Percentiles rank a stretch among this genome's conserved stretches.
These are phyloP conservation scores for Limonomyces culmigenus DNA, from an alignment of 1,284 basidiomycete genomes.

Conservation along the genomic window DNA sequence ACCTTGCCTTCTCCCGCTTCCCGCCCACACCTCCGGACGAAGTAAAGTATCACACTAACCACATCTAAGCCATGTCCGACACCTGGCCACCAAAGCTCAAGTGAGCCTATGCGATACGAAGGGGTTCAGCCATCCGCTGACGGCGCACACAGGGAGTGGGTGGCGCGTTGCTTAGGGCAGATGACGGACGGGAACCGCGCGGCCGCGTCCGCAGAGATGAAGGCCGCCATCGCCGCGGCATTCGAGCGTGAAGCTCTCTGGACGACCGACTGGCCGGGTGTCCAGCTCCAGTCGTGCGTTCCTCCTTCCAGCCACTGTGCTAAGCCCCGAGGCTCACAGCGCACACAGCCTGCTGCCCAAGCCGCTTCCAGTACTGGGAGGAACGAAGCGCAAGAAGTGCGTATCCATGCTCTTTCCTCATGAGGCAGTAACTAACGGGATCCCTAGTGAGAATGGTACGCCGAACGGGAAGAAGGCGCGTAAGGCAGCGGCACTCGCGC, in stretches of 20 bases:
- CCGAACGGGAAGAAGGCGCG: conserved; percentile 52
- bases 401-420: conserved; percentile 6
- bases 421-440: neutral
- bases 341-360: conserved; percentile 45
- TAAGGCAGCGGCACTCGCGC: conserved; percentile 22
- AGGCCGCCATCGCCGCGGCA: conserved; percentile 76
- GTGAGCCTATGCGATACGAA: conserved; percentile 9
- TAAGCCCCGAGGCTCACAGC: too few species aligned
- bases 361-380: conserved; percentile 26
- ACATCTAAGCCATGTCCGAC: too few species aligned
- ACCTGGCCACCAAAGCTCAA: conserved; percentile 22
- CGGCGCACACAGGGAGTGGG: conserved; percentile 50
- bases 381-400: conserved; percentile 57
- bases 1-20: too few species aligned
- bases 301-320: conserved; percentile 1
- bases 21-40: too few species aligned
- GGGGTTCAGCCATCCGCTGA: neutral
- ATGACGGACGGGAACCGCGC: conserved; percentile 61
- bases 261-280: conserved; percentile 76
- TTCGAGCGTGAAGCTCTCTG: conserved; percentile 66
- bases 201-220: conserved; percentile 67
- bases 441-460: neutral
- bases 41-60: too few species aligned
- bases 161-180: conserved; percentile 64
- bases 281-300: conserved; percentile 63